phyloP scores from a whole-genome alignment of 108 stramenopile species.

The Cafeteria roenbergensis region DNA sequence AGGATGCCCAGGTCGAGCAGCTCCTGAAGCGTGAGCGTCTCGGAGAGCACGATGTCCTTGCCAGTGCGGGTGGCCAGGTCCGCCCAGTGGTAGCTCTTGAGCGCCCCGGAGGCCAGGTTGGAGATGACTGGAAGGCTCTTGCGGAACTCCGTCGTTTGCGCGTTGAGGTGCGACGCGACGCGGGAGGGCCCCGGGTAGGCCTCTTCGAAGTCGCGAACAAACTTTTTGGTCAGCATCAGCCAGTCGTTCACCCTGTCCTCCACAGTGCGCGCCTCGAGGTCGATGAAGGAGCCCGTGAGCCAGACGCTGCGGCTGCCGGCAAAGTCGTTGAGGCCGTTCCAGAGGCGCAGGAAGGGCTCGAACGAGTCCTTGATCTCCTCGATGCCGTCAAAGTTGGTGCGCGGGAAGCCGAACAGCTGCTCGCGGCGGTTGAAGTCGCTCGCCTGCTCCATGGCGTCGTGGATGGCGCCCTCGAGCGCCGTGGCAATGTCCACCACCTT shows the following conservation, averaged over 20 bases:
- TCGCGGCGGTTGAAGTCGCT: slow-evolving; percentile 48
- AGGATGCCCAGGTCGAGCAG: slow-evolving; percentile 42
- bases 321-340: slow-evolving; percentile 51
- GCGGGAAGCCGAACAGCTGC: slow-evolving; percentile 46
- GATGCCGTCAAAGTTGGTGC: slow-evolving; percentile 40
- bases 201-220: slow-evolving; percentile 35
- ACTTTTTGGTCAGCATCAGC: slow-evolving; percentile 47
- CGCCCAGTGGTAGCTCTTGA: slow-evolving; percentile 48
- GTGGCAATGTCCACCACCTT: slow-evolving; percentile 2
- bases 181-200: slow-evolving; percentile 33
- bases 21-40: slow-evolving; percentile 40
- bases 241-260: slow-evolving; percentile 42
- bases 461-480: slow-evolving; percentile 24
- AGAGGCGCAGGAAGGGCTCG: slow-evolving; percentile 40
- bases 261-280: slow-evolving; percentile 39
- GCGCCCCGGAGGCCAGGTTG: slow-evolving; percentile 42
- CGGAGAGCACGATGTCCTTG: slow-evolving; percentile 42
- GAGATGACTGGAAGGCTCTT: slow-evolving; percentile 48
- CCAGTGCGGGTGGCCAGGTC: slow-evolving; percentile 39
- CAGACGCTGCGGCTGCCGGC: slow-evolving; percentile 37
- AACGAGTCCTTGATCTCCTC: slow-evolving; percentile 29
- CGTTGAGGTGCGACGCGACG: slow-evolving; percentile 36
- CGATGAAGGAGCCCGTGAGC: slow-evolving; percentile 44
- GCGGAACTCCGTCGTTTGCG: slow-evolving; percentile 42
- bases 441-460: slow-evolving; percentile 35